Evolutionary conservation across 805 yeast species (phyloP).

Genomic region (Isabelozyma heimii): DNA sequence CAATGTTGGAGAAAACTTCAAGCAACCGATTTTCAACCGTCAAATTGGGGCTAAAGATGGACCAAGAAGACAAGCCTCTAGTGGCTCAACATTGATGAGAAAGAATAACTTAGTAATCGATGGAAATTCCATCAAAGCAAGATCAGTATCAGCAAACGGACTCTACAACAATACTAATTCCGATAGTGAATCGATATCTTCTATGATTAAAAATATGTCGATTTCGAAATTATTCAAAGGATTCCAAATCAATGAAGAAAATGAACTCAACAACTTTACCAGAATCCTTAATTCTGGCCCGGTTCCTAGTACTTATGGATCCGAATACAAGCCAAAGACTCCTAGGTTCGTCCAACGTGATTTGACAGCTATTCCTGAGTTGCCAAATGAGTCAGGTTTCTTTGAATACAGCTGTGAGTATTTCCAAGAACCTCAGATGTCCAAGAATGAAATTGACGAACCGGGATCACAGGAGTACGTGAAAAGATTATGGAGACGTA

Average conservation of each 20-base stretch:
- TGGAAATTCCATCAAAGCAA: conserved; percentile 24
- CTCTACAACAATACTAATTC: conserved; percentile 10
- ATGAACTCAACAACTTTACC: conserved; percentile 34
- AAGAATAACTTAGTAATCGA: conserved; percentile 24
- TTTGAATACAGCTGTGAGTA: conserved; percentile 82
- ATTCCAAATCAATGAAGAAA: conserved; percentile 40
- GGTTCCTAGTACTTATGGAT: conserved; percentile 32
- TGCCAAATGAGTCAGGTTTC: conserved; percentile 62
- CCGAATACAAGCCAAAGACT: conserved; percentile 54
- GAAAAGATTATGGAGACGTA: conserved; percentile 82
- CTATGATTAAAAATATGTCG: conserved; percentile 30
- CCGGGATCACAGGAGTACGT: conserved; percentile 88
- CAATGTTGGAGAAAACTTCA: conserved; percentile 37
- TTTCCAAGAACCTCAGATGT: conserved; percentile 95
- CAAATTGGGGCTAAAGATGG: conserved; percentile 15
- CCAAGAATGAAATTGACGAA: conserved; percentile 79
- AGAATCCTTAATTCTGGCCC: conserved; percentile 38
- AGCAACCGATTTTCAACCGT: conserved; percentile 36
- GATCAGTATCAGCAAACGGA: conserved; percentile 24
- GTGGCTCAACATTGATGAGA: conserved; percentile 15
- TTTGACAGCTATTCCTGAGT: conserved; percentile 31
- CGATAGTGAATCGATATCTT: conserved; percentile 30
- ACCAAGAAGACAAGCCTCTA: conserved; percentile 20
- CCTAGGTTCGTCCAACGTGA: conserved; percentile 49
- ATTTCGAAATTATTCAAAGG: conserved; percentile 34